A percentile compares a stretch with the other conserved stretches of the same genome.
phyloP scores from a whole-genome alignment of 352 stramenopile species.

The Phytophthora foliorum region DNA sequence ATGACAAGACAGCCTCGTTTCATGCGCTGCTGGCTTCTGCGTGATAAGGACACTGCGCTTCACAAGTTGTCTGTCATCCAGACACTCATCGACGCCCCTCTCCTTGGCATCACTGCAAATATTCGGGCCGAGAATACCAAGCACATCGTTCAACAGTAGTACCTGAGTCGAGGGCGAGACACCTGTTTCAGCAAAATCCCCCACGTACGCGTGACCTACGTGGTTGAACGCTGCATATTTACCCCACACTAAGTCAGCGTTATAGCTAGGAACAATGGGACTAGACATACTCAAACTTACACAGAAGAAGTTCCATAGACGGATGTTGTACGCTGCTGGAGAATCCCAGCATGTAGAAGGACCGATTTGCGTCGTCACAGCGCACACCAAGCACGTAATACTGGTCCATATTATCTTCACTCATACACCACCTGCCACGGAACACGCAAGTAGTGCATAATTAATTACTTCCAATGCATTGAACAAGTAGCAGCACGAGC shows the following conservation, averaged over 20 bases:
- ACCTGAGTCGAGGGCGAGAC: slow-evolving; percentile 33
- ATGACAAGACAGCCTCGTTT: slow-evolving; percentile 47
- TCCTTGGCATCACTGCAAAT: neutral
- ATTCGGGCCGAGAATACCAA: slow-evolving; percentile 11
- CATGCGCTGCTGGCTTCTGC: slow-evolving; percentile 34
- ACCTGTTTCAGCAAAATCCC: slow-evolving; percentile 34
- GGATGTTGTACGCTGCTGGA: slow-evolving; percentile 32
- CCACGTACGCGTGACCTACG: slow-evolving; percentile 49
- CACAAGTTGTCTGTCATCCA: slow-evolving; percentile 38
- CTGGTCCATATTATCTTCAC: slow-evolving; percentile 33
- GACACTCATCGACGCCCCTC: neutral
- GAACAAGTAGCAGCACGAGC: neutral
- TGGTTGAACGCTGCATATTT: slow-evolving; percentile 54
- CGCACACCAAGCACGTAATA: slow-evolving; percentile 47
- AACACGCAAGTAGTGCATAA: neutral
- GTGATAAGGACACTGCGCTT: slow-evolving; percentile 60
- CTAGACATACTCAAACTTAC: slow-evolving; percentile 31
- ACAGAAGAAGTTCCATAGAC: slow-evolving; percentile 55
- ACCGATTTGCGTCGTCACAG: slow-evolving; percentile 54
- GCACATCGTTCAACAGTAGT: slow-evolving; percentile 55
- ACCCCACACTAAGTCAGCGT: slow-evolving; percentile 2
- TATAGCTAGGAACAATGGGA: neutral
- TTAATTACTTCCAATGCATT: neutral
- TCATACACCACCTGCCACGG: slow-evolving; percentile 31
- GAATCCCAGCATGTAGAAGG: slow-evolving; percentile 66